These are phyloP conservation scores for Moricandia arvensis DNA, from an alignment of 345 rosid genomes.

Conservation along the genomic window DNA sequence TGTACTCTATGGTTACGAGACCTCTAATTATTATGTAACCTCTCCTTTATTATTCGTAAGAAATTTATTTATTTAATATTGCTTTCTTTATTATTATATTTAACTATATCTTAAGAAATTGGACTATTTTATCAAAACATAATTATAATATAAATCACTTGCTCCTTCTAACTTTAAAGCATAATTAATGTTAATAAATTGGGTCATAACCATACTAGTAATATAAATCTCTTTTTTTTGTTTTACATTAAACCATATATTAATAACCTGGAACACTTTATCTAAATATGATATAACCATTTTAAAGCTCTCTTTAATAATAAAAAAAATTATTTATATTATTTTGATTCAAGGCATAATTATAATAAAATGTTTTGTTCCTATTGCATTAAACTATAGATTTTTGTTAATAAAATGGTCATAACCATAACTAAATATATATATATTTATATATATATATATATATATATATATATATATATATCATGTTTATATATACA, in stretches of 20 bases:
- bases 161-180: neutral
- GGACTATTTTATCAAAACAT: neutral
- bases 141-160: too few relatives aligned
- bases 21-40: neutral
- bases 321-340: too few relatives aligned
- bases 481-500: neutral
- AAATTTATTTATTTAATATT: too few relatives aligned
- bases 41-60: neutral
- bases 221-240: neutral
- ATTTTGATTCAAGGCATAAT: neutral
- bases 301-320: neutral
- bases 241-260: neutral
- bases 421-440: neutral
- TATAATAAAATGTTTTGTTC: too few relatives aligned
- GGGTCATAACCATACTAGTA: neutral
- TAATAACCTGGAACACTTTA: neutral
- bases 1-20: neutral
- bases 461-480: too few relatives aligned
- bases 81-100: neutral
- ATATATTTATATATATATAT: too few relatives aligned
- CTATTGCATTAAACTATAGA: too few relatives aligned
- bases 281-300: neutral
- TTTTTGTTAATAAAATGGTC: neutral
- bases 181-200: too few relatives aligned
- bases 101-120: neutral